Evolutionary conservation across 2,329 filamentous ascomycete genomes (phyloP), one percentile per base, ranked within the genome.

Genomic region (Colletotrichum melonis): DNA sequence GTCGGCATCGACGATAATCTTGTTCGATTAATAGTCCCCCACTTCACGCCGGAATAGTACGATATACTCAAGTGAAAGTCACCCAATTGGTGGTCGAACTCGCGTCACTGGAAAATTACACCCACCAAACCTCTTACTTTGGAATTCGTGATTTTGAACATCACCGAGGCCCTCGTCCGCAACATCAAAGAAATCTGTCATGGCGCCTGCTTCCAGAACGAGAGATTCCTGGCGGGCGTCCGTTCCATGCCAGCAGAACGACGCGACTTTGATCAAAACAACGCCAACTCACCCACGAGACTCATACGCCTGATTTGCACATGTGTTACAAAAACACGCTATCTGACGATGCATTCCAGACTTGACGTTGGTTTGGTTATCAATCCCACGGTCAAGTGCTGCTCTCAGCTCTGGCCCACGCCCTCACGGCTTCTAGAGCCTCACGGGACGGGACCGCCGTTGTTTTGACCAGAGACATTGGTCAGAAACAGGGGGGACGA

Each of bases 391-490:
- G 46, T 60, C 38, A 24, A 12, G 59, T 32, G 42, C 46, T 66
- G n/a, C 42, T 30, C 55, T 32, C n/a, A 19, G 24, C 28, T 60
- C 42, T 22, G 12, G 32, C 26, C 30, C 55, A 24, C 28, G 38
- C 22, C 28, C 8, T 65, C 54, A 22, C 42, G 19, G 24, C 30
- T 38, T 65, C 38, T 70, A 59, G 58, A 52, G 59, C 66, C 42
- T 62, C 56, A 12, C 71, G 49, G 56, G 46, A 73, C 56, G 35
- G 60, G 70, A 52, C 60, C 67, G 28, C 67, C 49, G 11, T 66
- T 66, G 70, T 73, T 70, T 73, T 56, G 66, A 24, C n/a, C 28
- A 57, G 32, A 73, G 66, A 73, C 70, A 73, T 69, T 56, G 55
- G 24, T 24, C 70, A 65, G 70, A 64, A 42, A 56, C 70, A 69